Base-by-base conservation (phyloP, 306 rosid species). In the Medicago lupulina region DNA sequence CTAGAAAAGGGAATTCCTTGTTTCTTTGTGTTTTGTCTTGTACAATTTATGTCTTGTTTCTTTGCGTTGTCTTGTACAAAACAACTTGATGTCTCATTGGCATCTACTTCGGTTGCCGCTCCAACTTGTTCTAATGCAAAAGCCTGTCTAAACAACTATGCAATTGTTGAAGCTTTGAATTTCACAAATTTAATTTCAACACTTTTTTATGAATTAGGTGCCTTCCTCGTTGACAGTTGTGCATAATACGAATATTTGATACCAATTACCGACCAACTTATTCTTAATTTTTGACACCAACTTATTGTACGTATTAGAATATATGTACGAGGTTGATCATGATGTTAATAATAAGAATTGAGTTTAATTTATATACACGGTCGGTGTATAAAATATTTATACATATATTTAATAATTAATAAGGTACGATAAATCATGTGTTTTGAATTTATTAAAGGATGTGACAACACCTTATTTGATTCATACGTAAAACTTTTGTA, bases 111-210 rank as follows among this genome's bases (percentile, higher is more conserved):
- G 79, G 70, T 71, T 78, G 58, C 74, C 61, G 39, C 76, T 63
- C 80, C 67, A 74, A 39, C 15, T 11, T 55, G 25, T 58, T 55
- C 59, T 39, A 39, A 36, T 70, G 58, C 72, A 77, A 81, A 61
- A 76, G 74, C 74, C 82, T 78, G 86, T 82, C 79, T 79, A 77
- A 71, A 64, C 75, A 63, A 36, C 81, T 46, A 57, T 60, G 70
- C 40, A 60, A 68, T 44, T 68, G 3, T 74, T 58, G 16, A 67
- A 17, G 2, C 73, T 58, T 28, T 28, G 31, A 28, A 28, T 28
- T 28, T 28, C 31, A 28, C 31, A 28, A 28, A 28, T 3, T 21
- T 28, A 28, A 28, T 28, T 28, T 4, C 4, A 13, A 67, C 53
- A 1, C 12, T 28, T 61, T 34, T 76, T 75, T 66, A 38, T 61